Evolutionary conservation across 1,284 basidiomycete genomes (phyloP), one percentile per base, ranked within the genome.

Genomic region (Spongispora temasekensis): DNA sequence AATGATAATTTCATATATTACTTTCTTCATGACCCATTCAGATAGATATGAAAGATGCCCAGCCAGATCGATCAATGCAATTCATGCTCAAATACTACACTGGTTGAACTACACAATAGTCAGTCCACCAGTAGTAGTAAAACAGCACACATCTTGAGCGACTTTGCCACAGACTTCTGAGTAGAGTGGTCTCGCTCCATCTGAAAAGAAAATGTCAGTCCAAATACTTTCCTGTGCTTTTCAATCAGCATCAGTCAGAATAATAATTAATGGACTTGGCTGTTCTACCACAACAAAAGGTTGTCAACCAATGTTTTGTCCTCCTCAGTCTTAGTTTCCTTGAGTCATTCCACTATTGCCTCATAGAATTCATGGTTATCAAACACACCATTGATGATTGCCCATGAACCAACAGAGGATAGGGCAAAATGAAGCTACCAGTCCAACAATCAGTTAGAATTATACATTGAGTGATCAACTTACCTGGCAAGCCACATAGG

Each of bases 331-430:
- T 46, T 28, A 19, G 44, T n/a, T 17, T 56, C 27, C 25, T 56
- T n/a, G 23, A 56, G 50, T 48, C 48, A 57, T 5, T 40, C 34
- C 5, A 57, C 48, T 10, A 59, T 46, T 2, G 10, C 30, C 7
- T 59, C 19, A 27, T 61, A 61, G 48, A 61, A 61, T 6, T 61
- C 48, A 8, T 15, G 31, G 9, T 9, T 46, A 25, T 61, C 19
- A 8, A 59, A 59, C 9, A 59, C 32, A 25, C 37, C 53, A 34
- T 61, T 30, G 4, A 40, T 28, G 28, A 61, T 52, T 1, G 40
- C 46, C 57, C 57, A 59, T 10, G 53, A 59, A 7, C 40, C 32
- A 4, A 9, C 31, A 13, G 59, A 57, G 40, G 55, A 60, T 17
- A 58, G 52, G 28, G 56, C 34, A 50, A 60, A 60, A 23, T 9